Conservation (phyloP, 2,329 filamentous ascomycete genomes). For the Aschersonia sp. region DNA sequence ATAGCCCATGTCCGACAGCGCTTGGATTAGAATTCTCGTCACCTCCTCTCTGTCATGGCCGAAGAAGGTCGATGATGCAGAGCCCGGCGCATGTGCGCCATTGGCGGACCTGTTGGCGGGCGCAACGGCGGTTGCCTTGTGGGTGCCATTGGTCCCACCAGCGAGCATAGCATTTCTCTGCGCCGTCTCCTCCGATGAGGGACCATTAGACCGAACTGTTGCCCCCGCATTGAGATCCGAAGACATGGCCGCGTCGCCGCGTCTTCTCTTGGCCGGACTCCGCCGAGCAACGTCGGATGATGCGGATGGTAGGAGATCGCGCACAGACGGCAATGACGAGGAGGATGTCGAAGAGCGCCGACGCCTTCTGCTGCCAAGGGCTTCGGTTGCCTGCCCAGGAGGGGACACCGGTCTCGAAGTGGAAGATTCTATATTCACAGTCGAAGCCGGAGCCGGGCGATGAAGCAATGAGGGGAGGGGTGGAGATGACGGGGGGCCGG, state of each 20-base stretch:
- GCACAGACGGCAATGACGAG: too few relatives aligned
- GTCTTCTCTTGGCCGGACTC: conserved; percentile 36
- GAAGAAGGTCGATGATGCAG: conserved; percentile 39
- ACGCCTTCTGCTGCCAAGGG: conserved; percentile 38
- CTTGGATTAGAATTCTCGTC: conserved; percentile 82
- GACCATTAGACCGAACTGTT: conserved; percentile 22
- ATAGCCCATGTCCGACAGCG: conserved; percentile 80
- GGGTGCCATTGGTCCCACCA: conserved; percentile 29
- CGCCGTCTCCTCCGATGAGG: conserved; percentile 17
- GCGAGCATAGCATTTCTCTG: conserved; percentile 10
- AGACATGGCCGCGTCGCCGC: conserved; percentile 43
- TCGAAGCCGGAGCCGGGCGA: conserved; percentile 13
- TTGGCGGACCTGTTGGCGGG: conserved; percentile 40
- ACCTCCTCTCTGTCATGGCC: conserved; percentile 89
- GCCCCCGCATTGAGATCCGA: conserved; percentile 46
- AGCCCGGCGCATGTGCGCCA: conserved; percentile 6
- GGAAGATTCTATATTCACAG: conserved; percentile 27
- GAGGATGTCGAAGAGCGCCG: conserved; percentile 26
- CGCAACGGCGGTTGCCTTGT: conserved; percentile 23
- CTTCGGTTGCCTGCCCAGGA: conserved; percentile 16
- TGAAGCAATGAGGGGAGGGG: conserved; percentile 10
- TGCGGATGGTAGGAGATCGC: neutral
- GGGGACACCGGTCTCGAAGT: conserved; percentile 11
- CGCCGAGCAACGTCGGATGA: conserved; percentile 5
- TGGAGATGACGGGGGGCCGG: conserved; percentile 26